phyloP scores from a whole-genome alignment of 176 grass and related monocot genomes.

The Cocos nucifera region DNA sequence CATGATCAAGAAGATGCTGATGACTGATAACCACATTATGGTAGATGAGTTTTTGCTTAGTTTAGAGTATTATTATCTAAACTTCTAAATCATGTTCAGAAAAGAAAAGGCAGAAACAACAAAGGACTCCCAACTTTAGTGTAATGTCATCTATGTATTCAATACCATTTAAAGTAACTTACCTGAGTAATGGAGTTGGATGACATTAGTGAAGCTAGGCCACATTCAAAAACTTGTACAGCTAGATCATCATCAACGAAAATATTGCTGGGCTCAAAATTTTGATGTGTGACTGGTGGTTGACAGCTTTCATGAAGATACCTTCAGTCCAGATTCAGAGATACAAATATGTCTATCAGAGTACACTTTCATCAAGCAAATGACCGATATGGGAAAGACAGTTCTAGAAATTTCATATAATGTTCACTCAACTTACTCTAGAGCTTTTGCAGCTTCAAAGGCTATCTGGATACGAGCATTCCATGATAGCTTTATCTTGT shows the following conservation, averaged over 20 bases:
- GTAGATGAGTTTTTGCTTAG: too few species aligned
- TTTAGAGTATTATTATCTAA: too few species aligned
- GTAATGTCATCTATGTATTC: too few species aligned
- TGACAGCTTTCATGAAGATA: constrained; percentile 22
- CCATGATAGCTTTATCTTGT: constrained; percentile 48
- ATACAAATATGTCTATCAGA: too few species aligned
- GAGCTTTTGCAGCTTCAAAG: constrained; percentile 55
- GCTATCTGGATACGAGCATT: constrained; percentile 48
- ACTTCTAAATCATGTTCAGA: too few species aligned
- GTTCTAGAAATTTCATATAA: not conserved
- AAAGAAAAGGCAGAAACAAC: too few species aligned
- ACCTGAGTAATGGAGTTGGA: constrained; percentile 5
- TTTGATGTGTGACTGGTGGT: constrained; percentile 6
- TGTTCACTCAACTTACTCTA: constrained; percentile 49
- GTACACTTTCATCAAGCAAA: too few species aligned
- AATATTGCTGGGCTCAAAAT: constrained; percentile 14
- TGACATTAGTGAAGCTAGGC: constrained; percentile 1
- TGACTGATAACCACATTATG: too few species aligned
- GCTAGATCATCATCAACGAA: constrained; percentile 14
- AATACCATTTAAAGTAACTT: too few species aligned
- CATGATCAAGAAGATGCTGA: too few species aligned
- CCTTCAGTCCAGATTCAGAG: constrained; percentile 4
- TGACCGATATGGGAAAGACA: too few species aligned
- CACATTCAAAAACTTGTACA: constrained; percentile 13
- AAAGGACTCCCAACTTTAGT: too few species aligned